Evolutionary conservation across 2,329 filamentous ascomycete genomes (phyloP).

Genomic region (Colletotrichum magnum): DNA sequence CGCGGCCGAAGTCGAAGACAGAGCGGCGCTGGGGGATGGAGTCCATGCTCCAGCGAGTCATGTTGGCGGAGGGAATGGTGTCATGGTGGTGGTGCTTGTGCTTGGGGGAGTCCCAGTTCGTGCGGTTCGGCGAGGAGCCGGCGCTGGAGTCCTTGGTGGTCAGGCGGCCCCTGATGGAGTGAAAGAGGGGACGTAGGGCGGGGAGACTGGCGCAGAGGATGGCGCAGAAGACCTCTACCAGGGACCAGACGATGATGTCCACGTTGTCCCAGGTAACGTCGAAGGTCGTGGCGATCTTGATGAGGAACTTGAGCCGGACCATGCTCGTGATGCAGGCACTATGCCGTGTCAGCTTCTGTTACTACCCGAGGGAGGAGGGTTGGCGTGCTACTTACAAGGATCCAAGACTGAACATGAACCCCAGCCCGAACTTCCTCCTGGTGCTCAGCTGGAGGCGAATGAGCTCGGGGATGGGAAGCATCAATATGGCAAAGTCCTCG

Average conservation of each 20-base stretch:
- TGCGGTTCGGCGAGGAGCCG: neutral
- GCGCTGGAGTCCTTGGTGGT: slow-evolving; percentile 13
- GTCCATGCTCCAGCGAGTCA: neutral
- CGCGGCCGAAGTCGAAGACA: neutral
- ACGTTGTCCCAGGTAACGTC: slow-evolving; percentile 45
- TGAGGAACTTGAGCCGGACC: slow-evolving; percentile 38
- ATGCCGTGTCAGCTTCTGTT: neutral
- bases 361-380: neutral
- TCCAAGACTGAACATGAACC: slow-evolving; percentile 37
- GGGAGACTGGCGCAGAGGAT: slow-evolving; percentile 59
- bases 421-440: slow-evolving; percentile 21
- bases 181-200: slow-evolving; percentile 52
- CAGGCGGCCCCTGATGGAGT: slow-evolving; percentile 39
- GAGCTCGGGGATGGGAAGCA: slow-evolving; percentile 37
- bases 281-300: slow-evolving; percentile 24
- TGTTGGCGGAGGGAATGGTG: slow-evolving; percentile 41
- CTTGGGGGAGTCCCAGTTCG: slow-evolving; percentile 1
- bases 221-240: slow-evolving; percentile 51
- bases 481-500: slow-evolving; percentile 35
- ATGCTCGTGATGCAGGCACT: slow-evolving; percentile 41
- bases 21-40: neutral
- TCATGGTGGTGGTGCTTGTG: neutral
- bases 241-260: slow-evolving; percentile 50
- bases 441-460: slow-evolving; percentile 22
- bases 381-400: slow-evolving; percentile 30